These are phyloP conservation scores for Aspergillus jensenii DNA, from an alignment of 2,329 filamentous ascomycete species.

Conservation along the genomic window DNA sequence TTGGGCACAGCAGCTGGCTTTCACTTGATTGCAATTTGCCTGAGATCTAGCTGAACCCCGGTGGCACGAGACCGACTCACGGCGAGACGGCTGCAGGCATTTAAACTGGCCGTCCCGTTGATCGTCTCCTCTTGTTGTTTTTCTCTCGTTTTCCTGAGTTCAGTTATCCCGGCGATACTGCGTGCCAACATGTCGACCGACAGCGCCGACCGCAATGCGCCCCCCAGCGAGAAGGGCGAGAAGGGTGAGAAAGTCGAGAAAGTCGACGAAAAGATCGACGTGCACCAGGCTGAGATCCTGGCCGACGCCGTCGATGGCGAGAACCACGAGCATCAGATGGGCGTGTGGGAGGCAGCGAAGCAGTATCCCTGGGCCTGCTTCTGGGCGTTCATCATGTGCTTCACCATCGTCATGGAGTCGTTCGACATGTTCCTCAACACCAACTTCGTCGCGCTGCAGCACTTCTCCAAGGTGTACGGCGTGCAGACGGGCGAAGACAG, in stretches of 20 bases:
- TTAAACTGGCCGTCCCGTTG: not conserved
- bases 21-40: too few species aligned
- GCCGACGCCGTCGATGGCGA: slow-evolving; percentile 44
- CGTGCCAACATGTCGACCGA: slow-evolving; percentile 2
- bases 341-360: slow-evolving; percentile 39
- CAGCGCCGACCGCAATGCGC: not conserved
- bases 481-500: slow-evolving; percentile 18
- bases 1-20: not conserved
- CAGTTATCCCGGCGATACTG: not conserved
- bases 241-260: not conserved
- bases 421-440: slow-evolving; percentile 52
- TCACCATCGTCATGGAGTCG: slow-evolving; percentile 54
- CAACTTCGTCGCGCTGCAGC: slow-evolving; percentile 46
- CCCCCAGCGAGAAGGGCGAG: slow-evolving; percentile 16
- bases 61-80: too few species aligned
- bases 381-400: slow-evolving; percentile 53
- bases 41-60: too few species aligned
- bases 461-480: slow-evolving; percentile 43
- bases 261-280: slow-evolving; percentile 15
- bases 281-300: slow-evolving; percentile 37
- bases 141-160: not conserved
- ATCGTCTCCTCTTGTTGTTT: not conserved
- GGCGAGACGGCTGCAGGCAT: not conserved
- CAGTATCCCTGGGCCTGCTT: slow-evolving; percentile 47
- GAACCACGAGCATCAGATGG: slow-evolving; percentile 46